Base-by-base conservation (phyloP, 1,284 basidiomycete genomes). In the Irpex sp. region DNA sequence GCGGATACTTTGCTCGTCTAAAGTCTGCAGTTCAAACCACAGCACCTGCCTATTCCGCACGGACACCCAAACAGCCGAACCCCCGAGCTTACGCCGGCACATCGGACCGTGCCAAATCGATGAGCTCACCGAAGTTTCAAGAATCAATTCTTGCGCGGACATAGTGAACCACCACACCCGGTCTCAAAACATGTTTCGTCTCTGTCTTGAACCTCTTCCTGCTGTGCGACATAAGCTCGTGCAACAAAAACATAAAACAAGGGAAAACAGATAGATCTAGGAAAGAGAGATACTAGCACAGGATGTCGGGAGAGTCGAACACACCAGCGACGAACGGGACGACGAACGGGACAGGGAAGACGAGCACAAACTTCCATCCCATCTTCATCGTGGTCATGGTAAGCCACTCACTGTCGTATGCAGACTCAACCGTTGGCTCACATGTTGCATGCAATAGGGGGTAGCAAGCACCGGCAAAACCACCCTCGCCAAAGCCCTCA, bases 381-480 rank as follows among this genome's bases (percentile, higher is more conserved):
- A 67, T 75, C 45, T 70, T 82, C 56, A 72, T 82, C 62, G 67
- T 83, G 18, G 75, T 81, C 56, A 83, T 83, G 81, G 81, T 82
- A 49, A 47, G 77, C 39, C 39, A 45, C 39, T 33, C 69, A 51
- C 51, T 12, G 28, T 19, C 36, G 9, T 42, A 12, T 18, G 16
- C 28, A 39, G 42, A 4, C 56, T 57, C 51, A 64, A 36, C 6
- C 45, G 21, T 33, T 45, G 55, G 39, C 28, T 10, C 21, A 35
- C 23, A 12, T 28, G 10, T 23, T 10, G 19, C 58, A 12, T 65
- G 28, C 28, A 33, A 33, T 33, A 92, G 90, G 90, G 90, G 42
- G 90, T 91, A 2, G 88, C 83, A 1, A 90, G 87, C 21, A 85
- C 90, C 49, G 94, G 95, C n/a, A 97, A 97, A 75, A 91, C 91